Conservation (phyloP, 805 yeast species). For the Candida yuanshanica region DNA sequence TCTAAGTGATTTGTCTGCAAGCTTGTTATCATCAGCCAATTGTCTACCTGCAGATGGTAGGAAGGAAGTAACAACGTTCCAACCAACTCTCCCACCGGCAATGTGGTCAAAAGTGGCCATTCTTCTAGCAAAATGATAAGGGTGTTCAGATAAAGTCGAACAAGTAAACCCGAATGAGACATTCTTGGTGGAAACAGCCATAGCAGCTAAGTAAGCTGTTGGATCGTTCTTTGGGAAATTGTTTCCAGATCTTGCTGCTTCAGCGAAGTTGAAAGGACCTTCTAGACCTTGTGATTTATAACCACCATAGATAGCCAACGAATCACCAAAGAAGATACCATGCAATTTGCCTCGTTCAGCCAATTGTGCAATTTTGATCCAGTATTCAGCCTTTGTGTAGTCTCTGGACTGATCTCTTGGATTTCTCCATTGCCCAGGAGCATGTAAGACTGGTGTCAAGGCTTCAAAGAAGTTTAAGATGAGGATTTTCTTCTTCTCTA, state of each 20-base stretch:
- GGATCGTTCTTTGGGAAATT: conserved; percentile 34
- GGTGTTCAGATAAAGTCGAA: conserved; percentile 34
- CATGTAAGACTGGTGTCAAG: conserved; percentile 6
- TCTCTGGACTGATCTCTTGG: conserved; percentile 2
- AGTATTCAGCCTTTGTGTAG: conserved; percentile 22
- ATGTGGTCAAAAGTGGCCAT: conserved; percentile 36
- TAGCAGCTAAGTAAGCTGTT: conserved; percentile 30
- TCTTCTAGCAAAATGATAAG: conserved; percentile 33
- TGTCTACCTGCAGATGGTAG: conserved; percentile 34
- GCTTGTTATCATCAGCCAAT: conserved; percentile 25
- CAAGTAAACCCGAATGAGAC: conserved; percentile 32
- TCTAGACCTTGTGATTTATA: conserved; percentile 11
- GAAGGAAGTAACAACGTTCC: conserved; percentile 36
- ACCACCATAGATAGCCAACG: conserved; percentile 32
- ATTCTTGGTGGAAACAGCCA: conserved; percentile 34
- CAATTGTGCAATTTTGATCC: conserved; percentile 30
- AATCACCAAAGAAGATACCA: conserved; percentile 32
- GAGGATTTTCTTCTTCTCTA: neutral
- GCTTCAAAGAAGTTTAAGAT: conserved; percentile 8
- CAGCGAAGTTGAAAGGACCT: conserved; percentile 3
- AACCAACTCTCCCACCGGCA: conserved; percentile 34
- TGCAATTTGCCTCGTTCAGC: conserved; percentile 32
- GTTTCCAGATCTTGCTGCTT: conserved; percentile 18
- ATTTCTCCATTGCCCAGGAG: conserved; percentile 7
- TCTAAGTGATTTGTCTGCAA: conserved; percentile 33